Base-by-base conservation (phyloP, 2,329 filamentous ascomycete species). In the Purpureocillium lavendulum region DNA sequence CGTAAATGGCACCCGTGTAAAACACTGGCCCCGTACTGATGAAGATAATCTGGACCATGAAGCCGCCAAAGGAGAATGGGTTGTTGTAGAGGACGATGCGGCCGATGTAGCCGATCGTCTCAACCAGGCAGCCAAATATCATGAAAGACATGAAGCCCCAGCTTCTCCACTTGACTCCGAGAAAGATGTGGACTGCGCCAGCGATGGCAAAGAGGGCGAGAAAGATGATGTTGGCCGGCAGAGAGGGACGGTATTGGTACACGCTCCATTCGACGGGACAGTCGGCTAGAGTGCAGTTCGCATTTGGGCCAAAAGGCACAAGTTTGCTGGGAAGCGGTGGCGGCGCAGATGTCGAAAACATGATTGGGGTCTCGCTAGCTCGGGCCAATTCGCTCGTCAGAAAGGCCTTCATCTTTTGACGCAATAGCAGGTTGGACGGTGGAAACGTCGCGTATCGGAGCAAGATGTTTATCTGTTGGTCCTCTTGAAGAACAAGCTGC, bases 1-100 rank as follows among this genome's bases (percentile, higher is more conserved):
- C 69, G 51, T 84, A 84, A 39, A 84, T 75, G 26, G 75, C 75
- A 1, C 78, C 79, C 7, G 74, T 45, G 66, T 78, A 64, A 16
- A 56, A 64, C 0, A 64, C 60, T 10, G 61, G 61, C 0, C 54
- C 61, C 5, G 42, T 49, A 0, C 74, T 80, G 18, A 63, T 52
- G 39, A 51, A 64, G 55, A 49, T 63, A 42, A 82, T 80, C 51
- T 84, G 75, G n/a, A 81, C 69, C 49, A 82, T 64, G 50, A 84
- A 84, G 0, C 68, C 74, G 9, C 51, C 51, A 49, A 80, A 70
- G 33, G 53, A 59, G 49, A 77, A 83, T 0, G 77, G 74, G 42
- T 82, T 73, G 28, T 68, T 44, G 44, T 73, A 62, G 33, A 79
- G 61, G 40, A 76, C 52, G 21, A 82, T 58, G 3, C 80, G 66